Evolutionary conservation across 495 filamentous ascomycete species (phyloP), one percentile per base, ranked within the genome.

Genomic region (Talaromyces nanjingensis): DNA sequence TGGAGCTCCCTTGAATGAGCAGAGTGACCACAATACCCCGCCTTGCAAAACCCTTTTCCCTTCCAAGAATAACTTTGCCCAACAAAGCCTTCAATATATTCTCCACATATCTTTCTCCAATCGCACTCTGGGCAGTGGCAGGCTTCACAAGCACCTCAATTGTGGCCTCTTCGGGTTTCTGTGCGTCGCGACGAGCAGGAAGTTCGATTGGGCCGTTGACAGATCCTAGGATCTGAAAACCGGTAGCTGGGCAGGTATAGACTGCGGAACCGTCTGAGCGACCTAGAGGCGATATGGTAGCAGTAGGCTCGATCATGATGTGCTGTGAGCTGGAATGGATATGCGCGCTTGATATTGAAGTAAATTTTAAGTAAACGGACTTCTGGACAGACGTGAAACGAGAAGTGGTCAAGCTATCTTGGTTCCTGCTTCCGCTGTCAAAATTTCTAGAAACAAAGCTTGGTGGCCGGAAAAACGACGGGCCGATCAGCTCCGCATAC

Each of bases 151-250:
- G 87, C 33, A 98, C 90, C 73, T 98, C 94, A 61, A 98, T 78
- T 59, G 86, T 87, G 25, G 94, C 91, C 77, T 97, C 92, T 74
- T 96, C 91, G 16, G 94, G 89, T 61, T 91, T 84, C 67, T 96
- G 88, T 27, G 77, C 76, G 69, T 97, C 93, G 66, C 90, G 84
- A 67, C 92, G 86, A 66, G 84, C 86, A 25, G 77, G 77, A 20
- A 93, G 91, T 75, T 97, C 93, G 67, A 97, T 82, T n/a, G 94
- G 94, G 0, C 91, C 94, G 72, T 93, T 96, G 65, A 96, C 91
- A 12, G 91, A 86, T 60, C 87, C 91, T 56, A 94, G 84, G 65
- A 98, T 83, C 59, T 86, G 87, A 73, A 89, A 96, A 37, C 90
- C 90, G 55, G 89, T 87, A 63, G 84, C 81, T 8, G 74, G 77